A percentile compares a stretch with the other conserved stretches of the same genome.
These are phyloP conservation scores for Pachyrhizus erosus DNA, from an alignment of 306 rosid species.

Conservation along the genomic window DNA sequence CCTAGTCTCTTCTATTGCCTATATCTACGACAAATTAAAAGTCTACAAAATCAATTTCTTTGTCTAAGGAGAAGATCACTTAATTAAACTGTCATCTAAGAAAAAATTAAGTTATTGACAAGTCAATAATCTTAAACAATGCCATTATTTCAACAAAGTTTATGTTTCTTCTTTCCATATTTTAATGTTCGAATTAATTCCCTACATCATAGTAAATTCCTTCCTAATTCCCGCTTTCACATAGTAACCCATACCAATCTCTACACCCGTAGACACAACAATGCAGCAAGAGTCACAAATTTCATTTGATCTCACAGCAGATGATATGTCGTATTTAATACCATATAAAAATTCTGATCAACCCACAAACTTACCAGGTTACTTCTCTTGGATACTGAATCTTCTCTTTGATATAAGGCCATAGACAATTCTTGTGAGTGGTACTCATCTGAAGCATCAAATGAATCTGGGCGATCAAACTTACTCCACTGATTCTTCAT, in stretches of 20 bases:
- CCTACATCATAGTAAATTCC: slow-evolving; percentile 6
- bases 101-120: slow-evolving; percentile 5
- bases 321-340: slow-evolving; percentile 29
- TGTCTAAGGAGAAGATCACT: background rate
- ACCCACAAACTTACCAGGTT: slow-evolving; percentile 65
- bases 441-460: slow-evolving; percentile 89
- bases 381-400: slow-evolving; percentile 69
- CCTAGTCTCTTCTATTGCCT: background rate
- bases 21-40: background rate
- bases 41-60: slow-evolving; percentile 8
- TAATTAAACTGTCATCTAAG: slow-evolving; percentile 9
- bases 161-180: background rate
- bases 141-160: slow-evolving; percentile 8
- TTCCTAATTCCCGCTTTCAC: background rate
- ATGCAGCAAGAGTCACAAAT: slow-evolving; percentile 32
- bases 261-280: background rate
- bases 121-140: background rate
- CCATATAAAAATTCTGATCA: slow-evolving; percentile 28
- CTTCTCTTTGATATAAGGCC: slow-evolving; percentile 73
- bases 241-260: background rate
- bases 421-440: slow-evolving; percentile 77
- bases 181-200: slow-evolving; percentile 13
- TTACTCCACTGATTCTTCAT: slow-evolving; percentile 77
- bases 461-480: slow-evolving; percentile 86
- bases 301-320: background rate